phyloP scores from a whole-genome alignment of 441 rosid genomes.

The Capsella rubella region DNA sequence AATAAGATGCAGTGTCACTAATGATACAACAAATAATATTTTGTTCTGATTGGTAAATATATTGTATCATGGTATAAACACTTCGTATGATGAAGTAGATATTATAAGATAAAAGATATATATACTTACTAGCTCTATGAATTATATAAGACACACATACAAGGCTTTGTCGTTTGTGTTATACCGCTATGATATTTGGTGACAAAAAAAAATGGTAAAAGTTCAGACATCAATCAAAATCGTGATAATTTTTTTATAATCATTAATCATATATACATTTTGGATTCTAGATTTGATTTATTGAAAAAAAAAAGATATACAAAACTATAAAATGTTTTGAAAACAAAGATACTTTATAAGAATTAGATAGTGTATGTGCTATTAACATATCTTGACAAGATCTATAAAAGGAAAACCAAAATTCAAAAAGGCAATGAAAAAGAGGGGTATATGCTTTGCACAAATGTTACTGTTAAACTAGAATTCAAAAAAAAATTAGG shows the following conservation, averaged over 20 bases:
- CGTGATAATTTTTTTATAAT: background rate
- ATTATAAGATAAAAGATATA: too few species aligned
- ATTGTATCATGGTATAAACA: too few species aligned
- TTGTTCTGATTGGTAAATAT: too few species aligned
- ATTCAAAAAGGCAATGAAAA: conserved; percentile 37
- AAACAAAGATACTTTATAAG: conserved; percentile 1
- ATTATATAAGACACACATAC: background rate
- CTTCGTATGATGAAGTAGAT: too few species aligned
- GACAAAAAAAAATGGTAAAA: background rate
- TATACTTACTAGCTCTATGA: too few species aligned
- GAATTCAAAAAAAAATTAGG: background rate
- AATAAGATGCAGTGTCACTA: too few species aligned
- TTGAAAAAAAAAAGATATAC: background rate
- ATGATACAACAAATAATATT: too few species aligned
- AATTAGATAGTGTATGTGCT: conserved; percentile 18
- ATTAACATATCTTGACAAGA: conserved; percentile 40
- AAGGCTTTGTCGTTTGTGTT: conserved; percentile 11
- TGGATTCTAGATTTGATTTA: background rate
- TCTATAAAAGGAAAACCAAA: conserved; percentile 34
- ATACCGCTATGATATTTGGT: conserved; percentile 7
- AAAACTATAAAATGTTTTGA: background rate
- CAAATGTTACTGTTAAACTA: conserved; percentile 1
- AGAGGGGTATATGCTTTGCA: conserved; percentile 35
- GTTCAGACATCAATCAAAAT: conserved; percentile 22
- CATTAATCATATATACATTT: background rate